Evolutionary conservation across 2,329 filamentous ascomycete genomes (phyloP).

Genomic region (Aspergillus alliaceus): DNA sequence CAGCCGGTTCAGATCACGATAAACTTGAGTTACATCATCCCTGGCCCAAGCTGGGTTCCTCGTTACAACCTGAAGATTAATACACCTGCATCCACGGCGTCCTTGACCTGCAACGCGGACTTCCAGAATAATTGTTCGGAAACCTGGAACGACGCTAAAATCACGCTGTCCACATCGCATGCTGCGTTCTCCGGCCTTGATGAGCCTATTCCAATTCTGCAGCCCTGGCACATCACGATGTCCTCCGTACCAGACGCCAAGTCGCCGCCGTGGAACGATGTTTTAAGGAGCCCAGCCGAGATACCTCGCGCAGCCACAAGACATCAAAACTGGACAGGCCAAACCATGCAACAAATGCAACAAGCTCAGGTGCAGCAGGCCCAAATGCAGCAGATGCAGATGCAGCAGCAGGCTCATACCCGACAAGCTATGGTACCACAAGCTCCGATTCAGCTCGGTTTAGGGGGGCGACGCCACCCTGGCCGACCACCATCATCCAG

Average conservation of each 20-base stretch:
- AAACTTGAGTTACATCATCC: constrained; percentile 59
- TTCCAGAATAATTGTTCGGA: constrained; percentile 64
- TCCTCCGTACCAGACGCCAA: constrained; percentile 10
- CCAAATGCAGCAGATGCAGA: not conserved
- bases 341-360: not conserved
- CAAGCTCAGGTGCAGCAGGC: not conserved
- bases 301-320: no score
- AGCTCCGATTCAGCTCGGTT: not conserved
- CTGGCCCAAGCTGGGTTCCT: constrained; percentile 59
- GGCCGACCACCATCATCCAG: not conserved
- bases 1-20: constrained; percentile 32
- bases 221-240: constrained; percentile 56
- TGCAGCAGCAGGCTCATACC: not conserved
- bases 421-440: not conserved
- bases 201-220: constrained; percentile 56
- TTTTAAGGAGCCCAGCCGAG: constrained; percentile 3
- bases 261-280: constrained; percentile 17
- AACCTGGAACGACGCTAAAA: constrained; percentile 61
- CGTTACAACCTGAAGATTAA: constrained; percentile 63
- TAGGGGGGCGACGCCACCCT: no score
- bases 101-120: constrained; percentile 62
- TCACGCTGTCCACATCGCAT: constrained; percentile 65
- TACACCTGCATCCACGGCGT: constrained; percentile 53
- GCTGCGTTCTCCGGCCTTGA: constrained; percentile 58
- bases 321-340: not conserved